Conservation (phyloP, 331 rosid species). For the Pyracantha coccinea region DNA sequence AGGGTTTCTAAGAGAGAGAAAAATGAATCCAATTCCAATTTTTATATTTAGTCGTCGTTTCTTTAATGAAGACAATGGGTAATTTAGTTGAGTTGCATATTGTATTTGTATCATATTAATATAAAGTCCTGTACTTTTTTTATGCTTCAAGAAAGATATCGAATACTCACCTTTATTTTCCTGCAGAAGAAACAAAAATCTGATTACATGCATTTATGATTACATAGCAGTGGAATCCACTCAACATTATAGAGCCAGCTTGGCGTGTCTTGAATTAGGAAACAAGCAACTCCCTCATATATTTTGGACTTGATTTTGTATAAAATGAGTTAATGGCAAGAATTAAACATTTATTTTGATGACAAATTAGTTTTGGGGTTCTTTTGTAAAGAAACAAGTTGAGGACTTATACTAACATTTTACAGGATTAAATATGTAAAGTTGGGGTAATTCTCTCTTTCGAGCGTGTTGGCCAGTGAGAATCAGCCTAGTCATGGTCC, state of each 20-base stretch:
- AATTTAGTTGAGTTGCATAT: background rate
- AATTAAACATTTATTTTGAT: background rate
- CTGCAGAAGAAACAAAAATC: background rate
- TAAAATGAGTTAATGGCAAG: background rate
- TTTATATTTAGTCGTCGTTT: background rate
- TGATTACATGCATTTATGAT: background rate
- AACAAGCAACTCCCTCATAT: background rate
- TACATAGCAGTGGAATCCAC: background rate
- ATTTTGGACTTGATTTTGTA: background rate
- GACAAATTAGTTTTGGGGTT: background rate
- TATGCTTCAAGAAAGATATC: background rate
- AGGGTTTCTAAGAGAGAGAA: background rate
- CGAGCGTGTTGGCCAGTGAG: background rate
- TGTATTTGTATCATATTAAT: background rate
- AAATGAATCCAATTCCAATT: background rate
- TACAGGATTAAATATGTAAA: background rate
- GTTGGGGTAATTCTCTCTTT: background rate
- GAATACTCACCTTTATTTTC: background rate
- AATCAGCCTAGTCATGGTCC: background rate
- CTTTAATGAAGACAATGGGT: background rate
- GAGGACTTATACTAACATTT: background rate
- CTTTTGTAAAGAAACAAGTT: background rate
- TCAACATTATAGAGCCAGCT: background rate
- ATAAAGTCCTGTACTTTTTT: background rate
- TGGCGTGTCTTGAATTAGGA: background rate